Evolutionary conservation across 352 stramenopile species (phyloP).

Genomic region (Phytopythium vexans): DNA sequence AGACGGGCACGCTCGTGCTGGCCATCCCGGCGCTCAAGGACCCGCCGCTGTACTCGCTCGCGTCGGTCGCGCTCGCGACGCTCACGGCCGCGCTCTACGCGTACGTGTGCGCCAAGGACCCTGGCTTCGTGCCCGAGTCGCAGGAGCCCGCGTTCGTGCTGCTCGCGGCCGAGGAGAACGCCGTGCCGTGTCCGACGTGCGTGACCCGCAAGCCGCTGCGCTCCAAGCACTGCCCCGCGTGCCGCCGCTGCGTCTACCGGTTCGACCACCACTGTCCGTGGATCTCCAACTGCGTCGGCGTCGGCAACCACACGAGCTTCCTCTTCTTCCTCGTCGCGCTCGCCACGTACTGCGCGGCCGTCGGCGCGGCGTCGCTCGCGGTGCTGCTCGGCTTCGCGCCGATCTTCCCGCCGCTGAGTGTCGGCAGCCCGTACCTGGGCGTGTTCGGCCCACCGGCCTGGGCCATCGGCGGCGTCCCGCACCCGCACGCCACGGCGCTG

Average conservation of each 20-base stretch:
- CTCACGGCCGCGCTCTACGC: slow-evolving; percentile 62
- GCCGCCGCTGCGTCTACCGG: slow-evolving; percentile 69
- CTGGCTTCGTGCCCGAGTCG: slow-evolving; percentile 65
- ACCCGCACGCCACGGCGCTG: slow-evolving; percentile 28
- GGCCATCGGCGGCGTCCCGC: not conserved
- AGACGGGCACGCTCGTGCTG: slow-evolving; percentile 52
- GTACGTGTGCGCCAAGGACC: slow-evolving; percentile 79
- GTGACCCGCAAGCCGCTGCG: slow-evolving; percentile 70
- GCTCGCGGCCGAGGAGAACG: slow-evolving; percentile 58
- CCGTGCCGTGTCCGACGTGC: slow-evolving; percentile 75
- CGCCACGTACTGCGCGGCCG: slow-evolving; percentile 41
- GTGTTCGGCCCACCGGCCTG: slow-evolving; percentile 8
- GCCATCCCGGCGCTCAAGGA: slow-evolving; percentile 42
- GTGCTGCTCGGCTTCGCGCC: slow-evolving; percentile 45
- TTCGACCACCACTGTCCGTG: slow-evolving; percentile 87
- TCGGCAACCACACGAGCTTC: slow-evolving; percentile 72
- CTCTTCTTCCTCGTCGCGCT: slow-evolving; percentile 62
- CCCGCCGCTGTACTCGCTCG: slow-evolving; percentile 5
- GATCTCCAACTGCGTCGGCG: slow-evolving; percentile 84
- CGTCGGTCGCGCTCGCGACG: slow-evolving; percentile 32
- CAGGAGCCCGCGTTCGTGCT: slow-evolving; percentile 67
- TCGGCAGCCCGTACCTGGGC: not conserved
- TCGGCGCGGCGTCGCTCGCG: slow-evolving; percentile 40
- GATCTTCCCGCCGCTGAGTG: slow-evolving; percentile 22
- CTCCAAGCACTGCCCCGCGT: slow-evolving; percentile 82